Evolutionary conservation across 2,329 filamentous ascomycete genomes (phyloP).

Genomic region (Ceratocystis huliohia): DNA sequence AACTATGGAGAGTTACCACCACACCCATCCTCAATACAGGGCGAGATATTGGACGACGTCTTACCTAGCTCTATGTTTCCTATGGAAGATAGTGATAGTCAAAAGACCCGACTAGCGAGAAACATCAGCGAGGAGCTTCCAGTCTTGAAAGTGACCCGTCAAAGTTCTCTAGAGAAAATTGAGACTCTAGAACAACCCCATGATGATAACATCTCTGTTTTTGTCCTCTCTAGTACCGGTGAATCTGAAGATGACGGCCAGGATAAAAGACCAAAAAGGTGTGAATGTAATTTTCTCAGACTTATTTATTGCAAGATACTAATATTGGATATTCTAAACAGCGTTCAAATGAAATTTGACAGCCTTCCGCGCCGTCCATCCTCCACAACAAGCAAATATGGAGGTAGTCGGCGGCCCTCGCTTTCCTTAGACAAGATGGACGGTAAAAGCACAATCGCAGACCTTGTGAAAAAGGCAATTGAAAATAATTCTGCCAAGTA

Average conservation of each 20-base stretch:
- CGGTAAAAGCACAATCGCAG: not conserved
- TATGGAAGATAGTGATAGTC: slow-evolving; percentile 17
- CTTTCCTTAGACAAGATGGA: not conserved
- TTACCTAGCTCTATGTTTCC: slow-evolving; percentile 18
- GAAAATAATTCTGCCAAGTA: not conserved
- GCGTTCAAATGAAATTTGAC: not conserved
- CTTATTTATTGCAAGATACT: not conserved
- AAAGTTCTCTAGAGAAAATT: not conserved
- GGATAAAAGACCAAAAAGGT: not conserved
- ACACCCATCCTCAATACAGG: slow-evolving; percentile 11
- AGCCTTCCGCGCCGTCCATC: not conserved
- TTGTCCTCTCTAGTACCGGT: slow-evolving; percentile 5
- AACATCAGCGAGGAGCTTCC: slow-evolving; percentile 1
- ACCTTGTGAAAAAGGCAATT: not conserved
- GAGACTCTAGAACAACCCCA: not conserved
- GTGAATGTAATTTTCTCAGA: not conserved
- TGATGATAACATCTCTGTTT: slow-evolving; percentile 5
- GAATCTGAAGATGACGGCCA: not conserved
- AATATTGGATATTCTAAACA: not conserved
- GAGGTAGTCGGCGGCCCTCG: not conserved
- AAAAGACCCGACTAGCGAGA: slow-evolving; percentile 11
- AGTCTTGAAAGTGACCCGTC: not conserved
- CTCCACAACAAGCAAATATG: not conserved
- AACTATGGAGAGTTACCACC: not conserved
- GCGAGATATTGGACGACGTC: slow-evolving; percentile 14